Conservation (phyloP, 345 rosid genomes). For the Brassica napus region Da-Ae NC_063450.1:45108501-45109000, state of each 20-base stretch:
- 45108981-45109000: no score
- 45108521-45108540: not conserved
- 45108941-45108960: no score
- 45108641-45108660: not conserved
- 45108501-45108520: not conserved
- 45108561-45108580: not conserved
- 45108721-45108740: not conserved
- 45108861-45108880: no score
- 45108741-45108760: not conserved
- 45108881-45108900: no score
- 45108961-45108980: no score
- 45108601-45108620: not conserved
- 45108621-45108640: not conserved
- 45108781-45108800: no score
- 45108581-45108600: not conserved
- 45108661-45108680: not conserved
- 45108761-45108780: no score
- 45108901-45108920: no score
- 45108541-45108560: not conserved
- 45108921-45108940: no score
- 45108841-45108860: no score
- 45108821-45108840: no score
- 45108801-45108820: no score
- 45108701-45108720: not conserved
- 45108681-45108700: not conserved